Evolutionary conservation across 2,329 filamentous ascomycete species (phyloP), one percentile per base, ranked within the genome.

Genomic region (Biscogniauxia sp.): DNA sequence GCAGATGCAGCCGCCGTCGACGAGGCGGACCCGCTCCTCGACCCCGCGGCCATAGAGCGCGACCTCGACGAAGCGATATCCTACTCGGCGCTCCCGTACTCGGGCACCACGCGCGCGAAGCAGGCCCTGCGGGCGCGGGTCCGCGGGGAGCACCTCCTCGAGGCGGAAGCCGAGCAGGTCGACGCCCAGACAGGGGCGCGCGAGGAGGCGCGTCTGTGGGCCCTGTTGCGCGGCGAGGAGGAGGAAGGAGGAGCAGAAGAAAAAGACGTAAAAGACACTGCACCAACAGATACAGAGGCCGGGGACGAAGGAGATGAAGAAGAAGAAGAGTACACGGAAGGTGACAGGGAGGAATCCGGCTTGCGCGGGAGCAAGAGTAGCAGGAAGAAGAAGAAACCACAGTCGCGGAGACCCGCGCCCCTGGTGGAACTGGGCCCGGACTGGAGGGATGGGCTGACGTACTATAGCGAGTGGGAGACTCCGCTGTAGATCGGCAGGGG

Each of bases 1-100:
- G 64, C 67, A 19, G 51, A 60, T 55, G 73, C 75, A n/a, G 68
- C 69, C 26, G 68, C 69, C 26, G 70, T 73, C 61, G 56, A 72
- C 58, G 74, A 75, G 51, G 66, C 68, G 20, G 56, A 57, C n/a
- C 7, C 62, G 17, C 55, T 62, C 50, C 4, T 51, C 28, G 58
- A 54, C 15, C 32, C 57, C 20, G 61, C 20, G 7, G 53, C 54
- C 26, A 15, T 72, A 45, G 51, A 54, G 8, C 55, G n/a, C 13
- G 68, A 72, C 52, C 53, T 71, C 68, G 51, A 61, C 58, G 72
- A 74, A 59, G 72, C 70, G 2, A 59, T 67, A 19, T 53, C 56
- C 17, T 70, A 69, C 63, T 61, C 65, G 0, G 60, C 64, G 13
- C 53, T 61, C 0, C 45, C 13, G 5, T 52, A 60, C 56, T 17